phyloP scores from a whole-genome alignment of 192 early-diverging fungal species.

The Helicostylum pulchrum region DNA sequence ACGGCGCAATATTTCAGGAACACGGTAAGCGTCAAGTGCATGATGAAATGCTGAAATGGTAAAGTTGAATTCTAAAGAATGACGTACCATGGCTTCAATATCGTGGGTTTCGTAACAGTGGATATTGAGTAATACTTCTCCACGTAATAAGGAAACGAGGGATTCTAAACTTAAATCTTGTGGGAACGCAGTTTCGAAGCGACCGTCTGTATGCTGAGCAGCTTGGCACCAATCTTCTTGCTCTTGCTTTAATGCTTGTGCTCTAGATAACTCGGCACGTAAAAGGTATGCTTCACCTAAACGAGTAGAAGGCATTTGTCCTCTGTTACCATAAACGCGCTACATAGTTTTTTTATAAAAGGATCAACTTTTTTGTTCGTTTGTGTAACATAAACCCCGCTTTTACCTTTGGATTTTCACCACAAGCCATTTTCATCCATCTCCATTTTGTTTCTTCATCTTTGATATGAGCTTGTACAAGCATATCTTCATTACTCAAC shows the following conservation, averaged over 20 bases:
- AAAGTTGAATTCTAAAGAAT: conserved; percentile 72
- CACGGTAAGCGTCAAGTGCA: conserved; percentile 69
- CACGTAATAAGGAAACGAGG: conserved; percentile 66
- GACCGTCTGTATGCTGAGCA: conserved; percentile 26
- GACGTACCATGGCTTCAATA: conserved; percentile 70
- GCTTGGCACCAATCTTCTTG: conserved; percentile 69
- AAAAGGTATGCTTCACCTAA: conserved; percentile 68
- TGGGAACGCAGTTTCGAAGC: conserved; percentile 44
- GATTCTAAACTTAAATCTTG: conserved; percentile 60
- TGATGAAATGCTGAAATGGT: conserved; percentile 75
- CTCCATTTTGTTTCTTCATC: conserved; percentile 50
- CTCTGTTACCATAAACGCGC: conserved; percentile 7
- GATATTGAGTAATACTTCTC: conserved; percentile 66
- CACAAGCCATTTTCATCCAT: conserved; percentile 84
- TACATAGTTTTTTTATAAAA: not conserved
- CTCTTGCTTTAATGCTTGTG: conserved; percentile 37
- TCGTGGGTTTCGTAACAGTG: conserved; percentile 73
- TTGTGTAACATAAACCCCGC: too few relatives aligned
- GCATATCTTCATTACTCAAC: conserved; percentile 65
- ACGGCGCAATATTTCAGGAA: conserved; percentile 61
- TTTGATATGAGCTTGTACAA: conserved; percentile 41
- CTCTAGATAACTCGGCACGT: conserved; percentile 54
- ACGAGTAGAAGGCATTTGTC: conserved; percentile 43
- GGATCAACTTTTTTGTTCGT: not conserved
- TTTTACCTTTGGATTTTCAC: conserved; percentile 66